A percentile compares a stretch with the other conserved stretches of the same genome.
phyloP scores from a whole-genome alignment of 2,329 filamentous ascomycete genomes.

The Verticillium isaacii region DNA sequence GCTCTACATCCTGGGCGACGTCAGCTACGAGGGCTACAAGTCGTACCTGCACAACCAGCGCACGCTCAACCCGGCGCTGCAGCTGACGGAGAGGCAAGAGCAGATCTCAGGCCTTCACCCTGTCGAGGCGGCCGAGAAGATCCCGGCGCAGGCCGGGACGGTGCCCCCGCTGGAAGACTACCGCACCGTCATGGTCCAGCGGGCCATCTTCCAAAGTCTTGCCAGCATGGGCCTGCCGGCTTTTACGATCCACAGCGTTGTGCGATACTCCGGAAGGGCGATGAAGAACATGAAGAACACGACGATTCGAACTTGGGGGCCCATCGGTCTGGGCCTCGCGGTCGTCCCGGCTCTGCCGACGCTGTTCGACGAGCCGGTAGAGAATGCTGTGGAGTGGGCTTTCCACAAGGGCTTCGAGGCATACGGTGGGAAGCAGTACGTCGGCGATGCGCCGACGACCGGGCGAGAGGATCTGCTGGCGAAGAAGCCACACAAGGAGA shows the following conservation, averaged over 20 bases:
- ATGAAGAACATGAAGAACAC: constrained; percentile 77
- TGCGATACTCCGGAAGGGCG: constrained; percentile 82
- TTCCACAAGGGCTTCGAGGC: constrained; percentile 79
- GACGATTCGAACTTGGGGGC: constrained; percentile 75
- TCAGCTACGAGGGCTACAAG: constrained; percentile 91
- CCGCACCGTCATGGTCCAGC: constrained; percentile 82
- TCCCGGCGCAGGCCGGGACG: constrained; percentile 25
- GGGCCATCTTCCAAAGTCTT: constrained; percentile 83
- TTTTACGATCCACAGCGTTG: constrained; percentile 89
- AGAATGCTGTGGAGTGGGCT: constrained; percentile 82
- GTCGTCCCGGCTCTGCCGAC: constrained; percentile 79
- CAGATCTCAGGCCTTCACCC: constrained; percentile 40
- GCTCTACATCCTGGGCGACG: constrained; percentile 88
- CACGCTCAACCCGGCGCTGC: constrained; percentile 62
- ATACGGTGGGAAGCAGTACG: constrained; percentile 58
- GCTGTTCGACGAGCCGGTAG: constrained; percentile 88
- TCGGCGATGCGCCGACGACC: constrained; percentile 49
- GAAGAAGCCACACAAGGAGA: constrained; percentile 20
- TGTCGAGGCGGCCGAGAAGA: constrained; percentile 17
- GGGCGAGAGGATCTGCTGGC: constrained; percentile 45
- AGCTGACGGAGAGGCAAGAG: constrained; percentile 45
- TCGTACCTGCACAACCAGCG: constrained; percentile 84
- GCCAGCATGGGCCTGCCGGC: constrained; percentile 93
- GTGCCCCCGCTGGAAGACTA: constrained; percentile 81
- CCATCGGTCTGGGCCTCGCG: constrained; percentile 76